phyloP scores from a whole-genome alignment of 352 stramenopile genomes.

The Pythium rishiriense region DNA sequence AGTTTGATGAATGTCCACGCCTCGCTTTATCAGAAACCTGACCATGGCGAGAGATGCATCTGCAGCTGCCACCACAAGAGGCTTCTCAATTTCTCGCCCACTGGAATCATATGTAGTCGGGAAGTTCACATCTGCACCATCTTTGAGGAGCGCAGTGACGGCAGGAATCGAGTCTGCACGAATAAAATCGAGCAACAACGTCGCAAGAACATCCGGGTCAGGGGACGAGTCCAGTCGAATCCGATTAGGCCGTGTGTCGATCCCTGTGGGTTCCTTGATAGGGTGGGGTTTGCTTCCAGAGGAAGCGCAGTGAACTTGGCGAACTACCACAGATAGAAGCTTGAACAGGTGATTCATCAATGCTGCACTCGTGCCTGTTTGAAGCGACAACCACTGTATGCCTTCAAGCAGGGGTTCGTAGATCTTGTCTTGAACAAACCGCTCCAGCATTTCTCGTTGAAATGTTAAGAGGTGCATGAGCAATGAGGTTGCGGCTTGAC shows the following conservation, averaged over 20 bases:
- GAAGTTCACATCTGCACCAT: conserved; percentile 76
- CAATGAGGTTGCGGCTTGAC: conserved; percentile 60
- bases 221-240: conserved; percentile 51
- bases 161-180: conserved; percentile 66
- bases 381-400: conserved; percentile 23
- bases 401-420: conserved; percentile 60
- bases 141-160: conserved; percentile 71
- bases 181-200: conserved; percentile 72
- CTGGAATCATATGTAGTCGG: conserved; percentile 42
- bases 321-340: conserved; percentile 52
- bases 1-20: conserved; percentile 63
- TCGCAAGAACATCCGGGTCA: conserved; percentile 62
- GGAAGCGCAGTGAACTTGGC: conserved; percentile 41
- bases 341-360: conserved; percentile 53
- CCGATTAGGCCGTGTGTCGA: conserved; percentile 22
- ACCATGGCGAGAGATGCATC: conserved; percentile 71
- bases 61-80: conserved; percentile 62
- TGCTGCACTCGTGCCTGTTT: conserved; percentile 31
- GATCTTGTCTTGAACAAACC: conserved; percentile 60
- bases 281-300: not conserved
- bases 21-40: conserved; percentile 73
- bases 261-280: not conserved
- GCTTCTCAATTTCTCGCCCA: conserved; percentile 64
- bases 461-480: conserved; percentile 73
- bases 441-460: conserved; percentile 43